Evolutionary conservation across 352 stramenopile genomes (phyloP), one percentile per base, ranked within the genome.

Genomic region (Phytophthora cryptogea): DNA sequence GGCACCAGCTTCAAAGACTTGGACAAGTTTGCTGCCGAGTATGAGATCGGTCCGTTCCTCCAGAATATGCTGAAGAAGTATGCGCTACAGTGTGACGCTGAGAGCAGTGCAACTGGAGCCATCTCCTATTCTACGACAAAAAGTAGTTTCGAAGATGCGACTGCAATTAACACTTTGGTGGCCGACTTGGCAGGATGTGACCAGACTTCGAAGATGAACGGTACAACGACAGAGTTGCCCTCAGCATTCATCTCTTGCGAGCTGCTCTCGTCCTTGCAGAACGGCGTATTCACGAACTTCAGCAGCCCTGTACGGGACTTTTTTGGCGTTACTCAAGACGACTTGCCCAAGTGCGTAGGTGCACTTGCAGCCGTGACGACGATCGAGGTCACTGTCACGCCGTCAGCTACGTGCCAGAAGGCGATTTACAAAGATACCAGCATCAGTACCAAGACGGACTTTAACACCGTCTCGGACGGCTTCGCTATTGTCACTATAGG

Each of bases 201-300:
- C 9, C 54, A 66, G 36, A 67, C 74, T 11, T 87, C 77, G 10
- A 64, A 48, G 11, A n/a, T 90, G 30, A 73, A 59, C 0, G 81
- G 81, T 3, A 55, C 56, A 4, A 70, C 58, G 9, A 67, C 57
- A 8, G 77, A 88, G 33, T 60, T 63, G 17, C 35, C 75, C 33
- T 86, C 79, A 48, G 79, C 78, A 4, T 82, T 77, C 35, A 80
- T 89, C 50, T 74, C 78, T 13, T 90, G 81, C 27, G 77, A 90
- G 43, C 56, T 90, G 41, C 80, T 90, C 54, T 69, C 77, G 40
- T 81, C 75, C 8, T 57, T 86, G 40, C 75, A 87, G 56, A 90
- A 90, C 44, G 77, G 81, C n/a, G 79, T 85, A 9, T 89, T 90
- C 52, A 89, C 79, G 11, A 90, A 86, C 54, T 88, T 87, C 41